Base-by-base conservation (phyloP, 139 green algal species). In the Chlamydomonas eustigma region DNA sequence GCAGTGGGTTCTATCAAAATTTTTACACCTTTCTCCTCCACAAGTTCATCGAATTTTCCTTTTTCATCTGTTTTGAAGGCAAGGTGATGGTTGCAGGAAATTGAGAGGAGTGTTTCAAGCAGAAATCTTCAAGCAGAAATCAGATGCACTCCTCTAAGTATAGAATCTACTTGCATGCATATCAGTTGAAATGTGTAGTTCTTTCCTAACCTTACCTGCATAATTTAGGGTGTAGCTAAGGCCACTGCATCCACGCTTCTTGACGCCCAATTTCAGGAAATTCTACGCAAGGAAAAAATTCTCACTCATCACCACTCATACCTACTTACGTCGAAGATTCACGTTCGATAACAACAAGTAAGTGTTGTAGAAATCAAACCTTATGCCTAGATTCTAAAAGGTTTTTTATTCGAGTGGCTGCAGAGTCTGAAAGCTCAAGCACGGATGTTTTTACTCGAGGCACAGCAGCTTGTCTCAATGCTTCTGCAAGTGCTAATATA, bases 221-320 rank as follows among this genome's bases (percentile, higher is more conserved):
- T 99, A 99, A 67, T 99, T 98, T 0, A 99, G 78, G 1, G 95
- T 99, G 82, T 99, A 99, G 50, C 85, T 92, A 31, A 99, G 81
- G 3, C 96, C 96, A 79, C 97, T 99, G 88, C 96, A 99, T 0
- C 96, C 96, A 0, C 96, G 79, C 36, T 87, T 90, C 75, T 95
- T 96, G 1, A 99, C 90, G 0, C 96, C 96, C 2, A 99, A 82
- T 39, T 90, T 91, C 4, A 99, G 80, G 79, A 90, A 99, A 37
- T 95, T 91, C 90, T 97, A 81, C 64, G 58, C 32, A 51, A 3
- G 25, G 44, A 12, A 58, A 22, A 12, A 22, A 12, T 22, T 12
- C 44, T 28, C 44, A 58, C n/a, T n/a, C n/a, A n/a, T n/a, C n/a
- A n/a, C n/a, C n/a, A n/a, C n/a, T n/a, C n/a, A n/a, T n/a, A n/a